phyloP scores from a whole-genome alignment of 73 alveolate species.

The Tetrahymena borealis region DNA sequence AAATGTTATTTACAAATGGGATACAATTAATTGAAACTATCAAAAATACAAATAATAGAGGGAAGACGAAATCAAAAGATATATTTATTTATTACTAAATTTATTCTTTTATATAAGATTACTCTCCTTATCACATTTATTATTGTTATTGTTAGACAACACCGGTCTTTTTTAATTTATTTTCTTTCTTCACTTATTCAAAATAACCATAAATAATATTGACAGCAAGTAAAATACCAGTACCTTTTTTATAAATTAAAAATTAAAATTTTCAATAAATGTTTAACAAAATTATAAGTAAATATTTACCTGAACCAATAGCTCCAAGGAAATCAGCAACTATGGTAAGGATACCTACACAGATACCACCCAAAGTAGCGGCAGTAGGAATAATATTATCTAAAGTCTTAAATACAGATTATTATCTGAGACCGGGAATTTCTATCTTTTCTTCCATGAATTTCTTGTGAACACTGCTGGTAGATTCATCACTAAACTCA shows the following conservation, averaged over 20 bases:
- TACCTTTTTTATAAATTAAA: slow-evolving; percentile 55
- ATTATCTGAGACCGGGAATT: slow-evolving; percentile 35
- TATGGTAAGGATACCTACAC: slow-evolving; percentile 97
- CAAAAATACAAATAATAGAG: too few relatives aligned
- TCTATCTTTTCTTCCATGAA: slow-evolving; percentile 90
- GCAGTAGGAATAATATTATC: slow-evolving; percentile 98
- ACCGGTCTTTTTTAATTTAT: slow-evolving; percentile 1
- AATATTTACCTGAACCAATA: slow-evolving; percentile 78
- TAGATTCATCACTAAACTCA: slow-evolving; percentile 94
- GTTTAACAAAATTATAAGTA: background rate
- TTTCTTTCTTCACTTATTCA: slow-evolving; percentile 90
- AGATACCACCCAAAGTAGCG: slow-evolving; percentile 99
- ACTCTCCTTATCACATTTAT: background rate
- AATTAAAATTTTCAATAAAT: background rate
- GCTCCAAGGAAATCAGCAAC: slow-evolving; percentile 99
- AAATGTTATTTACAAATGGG: too few relatives aligned
- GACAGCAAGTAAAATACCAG: slow-evolving; percentile 99
- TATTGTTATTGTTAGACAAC: background rate
- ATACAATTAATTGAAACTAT: too few relatives aligned
- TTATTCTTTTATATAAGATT: background rate
- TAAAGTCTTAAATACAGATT: slow-evolving; percentile 74
- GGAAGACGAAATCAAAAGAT: background rate
- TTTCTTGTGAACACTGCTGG: slow-evolving; percentile 97
- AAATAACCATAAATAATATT: slow-evolving; percentile 98
- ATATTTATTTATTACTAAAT: background rate